Percentiles rank a stretch among this genome's conserved stretches.
phyloP scores from a whole-genome alignment of 2,329 filamentous ascomycete species.

The Aspergillus brasiliensis region DNA sequence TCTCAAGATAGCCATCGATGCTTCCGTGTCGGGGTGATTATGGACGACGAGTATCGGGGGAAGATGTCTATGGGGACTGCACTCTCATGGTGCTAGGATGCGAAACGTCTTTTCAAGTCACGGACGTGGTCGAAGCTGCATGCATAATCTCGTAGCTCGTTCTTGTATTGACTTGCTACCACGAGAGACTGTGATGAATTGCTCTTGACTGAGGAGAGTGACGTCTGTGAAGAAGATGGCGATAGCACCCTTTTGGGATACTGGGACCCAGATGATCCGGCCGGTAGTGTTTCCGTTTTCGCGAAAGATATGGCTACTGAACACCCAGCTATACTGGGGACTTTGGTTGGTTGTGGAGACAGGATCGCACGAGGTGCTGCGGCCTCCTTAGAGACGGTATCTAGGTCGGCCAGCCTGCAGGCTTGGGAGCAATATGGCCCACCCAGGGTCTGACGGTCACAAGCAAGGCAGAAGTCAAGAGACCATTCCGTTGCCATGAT shows the following conservation, averaged over 20 bases:
- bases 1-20: not conserved
- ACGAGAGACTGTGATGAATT: slow-evolving; percentile 52
- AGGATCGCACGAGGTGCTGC: not conserved
- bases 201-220: slow-evolving; percentile 77
- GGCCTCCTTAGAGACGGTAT: slow-evolving; percentile 51
- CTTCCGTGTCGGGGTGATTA: not conserved
- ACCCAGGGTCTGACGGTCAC: slow-evolving; percentile 82
- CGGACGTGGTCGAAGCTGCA: slow-evolving; percentile 85
- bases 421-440: slow-evolving; percentile 90
- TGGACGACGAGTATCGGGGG: not conserved
- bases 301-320: slow-evolving; percentile 18
- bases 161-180: slow-evolving; percentile 74
- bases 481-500: slow-evolving; percentile 63
- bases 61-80: not conserved
- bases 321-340: slow-evolving; percentile 42
- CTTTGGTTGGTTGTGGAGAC: slow-evolving; percentile 19
- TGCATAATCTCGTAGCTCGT: slow-evolving; percentile 81
- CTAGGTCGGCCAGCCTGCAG: slow-evolving; percentile 84
- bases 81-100: slow-evolving; percentile 22
- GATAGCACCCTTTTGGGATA: slow-evolving; percentile 29
- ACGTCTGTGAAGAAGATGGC: slow-evolving; percentile 78
- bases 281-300: slow-evolving; percentile 20
- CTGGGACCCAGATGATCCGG: slow-evolving; percentile 20
- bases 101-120: slow-evolving; percentile 45
- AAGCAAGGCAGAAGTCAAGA: slow-evolving; percentile 90